phyloP scores from a whole-genome alignment of 2,329 filamentous ascomycete genomes.

The Colletotrichum limetticola region DNA sequence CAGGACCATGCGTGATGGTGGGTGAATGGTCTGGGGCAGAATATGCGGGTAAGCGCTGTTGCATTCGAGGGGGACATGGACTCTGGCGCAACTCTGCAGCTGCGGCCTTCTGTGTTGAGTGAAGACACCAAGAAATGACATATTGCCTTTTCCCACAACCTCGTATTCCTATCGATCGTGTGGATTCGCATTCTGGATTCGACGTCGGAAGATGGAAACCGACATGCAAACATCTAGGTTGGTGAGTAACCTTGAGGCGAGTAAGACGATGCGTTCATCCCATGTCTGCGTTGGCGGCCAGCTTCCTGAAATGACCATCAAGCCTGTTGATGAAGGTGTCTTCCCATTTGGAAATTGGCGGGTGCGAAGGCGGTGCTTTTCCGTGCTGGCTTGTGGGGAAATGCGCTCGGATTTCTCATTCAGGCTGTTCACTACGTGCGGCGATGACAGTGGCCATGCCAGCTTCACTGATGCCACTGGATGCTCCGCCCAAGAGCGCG shows the following conservation, averaged over 20 bases:
- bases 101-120: conserved; percentile 1
- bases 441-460: neutral
- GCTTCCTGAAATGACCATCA: conserved; percentile 18
- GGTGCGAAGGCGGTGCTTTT: neutral
- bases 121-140: neutral
- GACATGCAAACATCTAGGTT: neutral
- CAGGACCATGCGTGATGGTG: neutral
- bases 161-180: neutral
- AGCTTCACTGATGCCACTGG: conserved; percentile 1
- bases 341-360: neutral
- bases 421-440: neutral
- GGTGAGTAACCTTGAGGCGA: neutral
- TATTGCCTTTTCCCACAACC: neutral
- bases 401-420: neutral
- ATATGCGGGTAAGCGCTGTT: conserved; percentile 10
- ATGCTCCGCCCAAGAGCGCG: neutral
- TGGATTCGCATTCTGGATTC: neutral
- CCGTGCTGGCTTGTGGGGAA: conserved; percentile 15
- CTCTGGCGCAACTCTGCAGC: neutral
- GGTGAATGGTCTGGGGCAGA: neutral
- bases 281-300: neutral
- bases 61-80: neutral
- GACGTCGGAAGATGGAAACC: neutral
- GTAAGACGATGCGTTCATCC: neutral
- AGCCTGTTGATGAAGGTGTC: neutral